Percentiles rank a stretch among this genome's conserved stretches.
Conservation (phyloP, 768 basidiomycete genomes). For the Tylopilus rubrobrunneus region DNA sequence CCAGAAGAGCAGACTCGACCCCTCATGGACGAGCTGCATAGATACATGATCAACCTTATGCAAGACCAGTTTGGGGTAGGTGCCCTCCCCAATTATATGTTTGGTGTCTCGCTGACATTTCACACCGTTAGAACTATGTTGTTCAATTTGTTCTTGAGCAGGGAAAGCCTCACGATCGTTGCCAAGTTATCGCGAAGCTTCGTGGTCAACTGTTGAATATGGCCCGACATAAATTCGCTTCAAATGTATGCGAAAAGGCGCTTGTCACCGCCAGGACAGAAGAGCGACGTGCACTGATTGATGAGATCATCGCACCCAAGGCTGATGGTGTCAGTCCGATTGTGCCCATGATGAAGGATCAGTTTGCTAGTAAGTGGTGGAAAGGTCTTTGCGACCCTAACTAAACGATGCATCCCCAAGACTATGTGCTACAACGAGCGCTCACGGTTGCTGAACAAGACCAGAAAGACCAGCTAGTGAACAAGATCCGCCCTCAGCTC, state of each 20-base stretch:
- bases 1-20: constrained; percentile 62
- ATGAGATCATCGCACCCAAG: constrained; percentile 71
- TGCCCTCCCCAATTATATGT: constrained; percentile 5
- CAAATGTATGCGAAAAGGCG: constrained; percentile 94
- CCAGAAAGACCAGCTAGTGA: constrained; percentile 65
- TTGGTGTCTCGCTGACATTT: constrained; percentile 5
- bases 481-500: constrained; percentile 63
- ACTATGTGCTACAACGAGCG: constrained; percentile 84
- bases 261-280: constrained; percentile 61
- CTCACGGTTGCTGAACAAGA: constrained; percentile 64
- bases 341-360: constrained; percentile 79
- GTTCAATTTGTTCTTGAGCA: constrained; percentile 89
- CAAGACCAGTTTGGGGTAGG: constrained; percentile 88
- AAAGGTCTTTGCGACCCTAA: background rate
- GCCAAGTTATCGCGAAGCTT: constrained; percentile 61
- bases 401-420: constrained; percentile 33
- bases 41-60: constrained; percentile 67
- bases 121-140: constrained; percentile 76
- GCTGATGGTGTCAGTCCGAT: constrained; percentile 64
- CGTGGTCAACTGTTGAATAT: constrained; percentile 75
- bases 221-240: constrained; percentile 89
- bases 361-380: constrained; percentile 73
- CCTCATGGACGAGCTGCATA: constrained; percentile 80
- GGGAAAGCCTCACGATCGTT: constrained; percentile 66
- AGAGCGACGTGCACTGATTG: constrained; percentile 65